Evolutionary conservation across 257 asterid genomes (phyloP).

Genomic region (Paulownia fortunei): DNA sequence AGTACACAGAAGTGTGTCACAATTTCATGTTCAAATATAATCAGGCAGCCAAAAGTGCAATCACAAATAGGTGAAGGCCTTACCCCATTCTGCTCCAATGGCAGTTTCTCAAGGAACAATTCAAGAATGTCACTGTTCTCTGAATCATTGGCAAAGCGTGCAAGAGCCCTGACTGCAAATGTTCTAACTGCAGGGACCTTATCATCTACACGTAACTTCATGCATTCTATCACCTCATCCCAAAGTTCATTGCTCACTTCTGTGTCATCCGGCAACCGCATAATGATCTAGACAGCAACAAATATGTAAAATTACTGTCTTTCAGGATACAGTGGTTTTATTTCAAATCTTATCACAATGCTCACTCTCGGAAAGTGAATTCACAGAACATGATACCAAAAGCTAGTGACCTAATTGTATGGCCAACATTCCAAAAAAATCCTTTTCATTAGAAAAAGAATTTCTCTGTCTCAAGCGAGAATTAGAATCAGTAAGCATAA

Average conservation of each 20-base stretch:
- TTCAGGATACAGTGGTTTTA: neutral
- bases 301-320: neutral
- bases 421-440: neutral
- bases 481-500: neutral
- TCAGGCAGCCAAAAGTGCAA: neutral
- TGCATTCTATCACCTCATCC: slow-evolving; percentile 89
- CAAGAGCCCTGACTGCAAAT: slow-evolving; percentile 88
- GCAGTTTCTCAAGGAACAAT: slow-evolving; percentile 71
- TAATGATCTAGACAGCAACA: slow-evolving; percentile 63
- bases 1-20: neutral
- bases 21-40: slow-evolving; percentile 11
- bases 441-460: neutral
- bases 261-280: slow-evolving; percentile 92
- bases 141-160: slow-evolving; percentile 78
- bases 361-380: neutral
- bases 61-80: slow-evolving; percentile 26
- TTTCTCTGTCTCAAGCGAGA: neutral
- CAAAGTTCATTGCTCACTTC: slow-evolving; percentile 91
- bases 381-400: slow-evolving; percentile 6
- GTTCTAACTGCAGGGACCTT: slow-evolving; percentile 80
- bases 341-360: neutral
- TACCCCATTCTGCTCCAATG: slow-evolving; percentile 80
- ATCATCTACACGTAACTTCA: slow-evolving; percentile 77
- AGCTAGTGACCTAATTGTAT: neutral
- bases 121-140: slow-evolving; percentile 84